Percentiles rank a stretch among this genome's conserved stretches.
phyloP scores from a whole-genome alignment of 805 yeast species.

The Yamadazyma philogaea region DNA sequence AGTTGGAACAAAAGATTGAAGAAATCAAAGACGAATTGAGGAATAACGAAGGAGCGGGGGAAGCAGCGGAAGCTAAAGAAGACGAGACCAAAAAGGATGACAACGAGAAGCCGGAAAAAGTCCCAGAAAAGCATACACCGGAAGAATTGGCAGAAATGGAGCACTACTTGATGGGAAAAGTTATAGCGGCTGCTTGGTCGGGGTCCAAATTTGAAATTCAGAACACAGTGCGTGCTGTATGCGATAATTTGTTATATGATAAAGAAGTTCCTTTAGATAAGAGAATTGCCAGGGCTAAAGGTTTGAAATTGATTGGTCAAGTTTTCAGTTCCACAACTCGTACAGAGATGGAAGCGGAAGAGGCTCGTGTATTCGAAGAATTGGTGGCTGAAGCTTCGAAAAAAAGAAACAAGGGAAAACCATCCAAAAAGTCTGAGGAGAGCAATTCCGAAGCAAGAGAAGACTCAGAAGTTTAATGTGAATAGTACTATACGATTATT shows the following conservation, averaged over 20 bases:
- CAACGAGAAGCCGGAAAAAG: conserved; percentile 9
- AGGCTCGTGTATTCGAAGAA: conserved; percentile 75
- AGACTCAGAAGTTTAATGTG: neutral
- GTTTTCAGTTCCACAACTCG: conserved; percentile 59
- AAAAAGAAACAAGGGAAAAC: conserved; percentile 36
- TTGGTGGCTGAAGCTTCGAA: conserved; percentile 50
- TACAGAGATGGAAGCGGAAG: conserved; percentile 68
- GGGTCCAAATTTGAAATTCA: conserved; percentile 78
- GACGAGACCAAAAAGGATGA: conserved; percentile 1
- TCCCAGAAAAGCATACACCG: conserved; percentile 44
- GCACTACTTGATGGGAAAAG: conserved; percentile 72
- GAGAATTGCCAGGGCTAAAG: conserved; percentile 59
- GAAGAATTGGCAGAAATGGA: conserved; percentile 71
- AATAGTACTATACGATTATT: neutral
- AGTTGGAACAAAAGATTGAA: conserved; percentile 19
- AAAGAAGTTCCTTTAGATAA: conserved; percentile 44
- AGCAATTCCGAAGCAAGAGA: neutral
- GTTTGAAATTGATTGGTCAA: conserved; percentile 57
- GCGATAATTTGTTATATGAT: conserved; percentile 63
- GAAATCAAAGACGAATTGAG: conserved; percentile 14
- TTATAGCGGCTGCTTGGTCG: conserved; percentile 80
- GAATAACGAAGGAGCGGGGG: conserved; percentile 18
- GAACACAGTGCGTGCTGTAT: conserved; percentile 66
- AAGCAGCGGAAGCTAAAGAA: conserved; percentile 9
- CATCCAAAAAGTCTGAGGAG: neutral